These are phyloP conservation scores for Calonectria leucothoes DNA, from an alignment of 2,329 filamentous ascomycete genomes.

Conservation along the genomic window DNA sequence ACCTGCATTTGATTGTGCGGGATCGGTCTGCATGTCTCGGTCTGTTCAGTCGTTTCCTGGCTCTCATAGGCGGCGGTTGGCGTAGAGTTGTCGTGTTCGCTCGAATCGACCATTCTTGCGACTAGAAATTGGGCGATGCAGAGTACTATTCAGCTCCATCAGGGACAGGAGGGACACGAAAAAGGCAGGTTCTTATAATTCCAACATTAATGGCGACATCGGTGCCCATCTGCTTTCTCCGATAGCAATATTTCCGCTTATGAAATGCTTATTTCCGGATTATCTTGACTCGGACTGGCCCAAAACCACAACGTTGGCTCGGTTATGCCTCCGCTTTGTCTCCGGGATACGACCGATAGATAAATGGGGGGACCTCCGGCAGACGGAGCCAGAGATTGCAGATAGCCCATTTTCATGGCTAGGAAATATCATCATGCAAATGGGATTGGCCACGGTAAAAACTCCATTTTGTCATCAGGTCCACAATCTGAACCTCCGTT, in stretches of 20 bases:
- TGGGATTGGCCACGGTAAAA: neutral
- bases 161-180: constrained; percentile 9
- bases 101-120: constrained; percentile 26
- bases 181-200: constrained; percentile 27
- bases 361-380: constrained; percentile 9
- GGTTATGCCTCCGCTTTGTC: constrained; percentile 23
- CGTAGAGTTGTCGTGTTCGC: constrained; percentile 14
- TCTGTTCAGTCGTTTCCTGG: constrained; percentile 21
- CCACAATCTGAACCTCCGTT: neutral
- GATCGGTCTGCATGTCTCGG: constrained; percentile 6
- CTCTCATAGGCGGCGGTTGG: neutral
- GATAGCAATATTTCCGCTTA: constrained; percentile 32
- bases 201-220: constrained; percentile 35
- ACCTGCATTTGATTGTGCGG: constrained; percentile 15
- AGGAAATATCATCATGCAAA: neutral
- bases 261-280: constrained; percentile 34
- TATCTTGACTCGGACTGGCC: constrained; percentile 14
- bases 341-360: constrained; percentile 24
- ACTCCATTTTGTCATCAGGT: neutral
- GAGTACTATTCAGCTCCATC: neutral
- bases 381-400: neutral
- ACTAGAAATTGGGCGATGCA: neutral
- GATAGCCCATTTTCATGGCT: neutral
- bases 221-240: constrained; percentile 25
- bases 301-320: constrained; percentile 11